phyloP scores from a whole-genome alignment of 78 protist genomes.

The Chrysochromulina parva region DNA sequence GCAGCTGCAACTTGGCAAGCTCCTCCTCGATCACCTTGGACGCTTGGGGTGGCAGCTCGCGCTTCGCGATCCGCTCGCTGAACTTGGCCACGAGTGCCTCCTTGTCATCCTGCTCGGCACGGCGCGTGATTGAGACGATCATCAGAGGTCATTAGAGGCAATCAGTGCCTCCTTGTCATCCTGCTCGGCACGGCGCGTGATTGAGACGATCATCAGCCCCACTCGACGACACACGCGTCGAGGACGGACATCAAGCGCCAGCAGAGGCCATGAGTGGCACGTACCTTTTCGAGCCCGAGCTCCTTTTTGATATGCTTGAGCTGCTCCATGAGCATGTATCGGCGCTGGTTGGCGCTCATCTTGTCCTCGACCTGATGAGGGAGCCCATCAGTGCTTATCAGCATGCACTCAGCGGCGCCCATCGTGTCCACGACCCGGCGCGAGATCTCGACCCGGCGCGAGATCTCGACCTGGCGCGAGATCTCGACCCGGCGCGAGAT shows the following conservation, averaged over 20 bases:
- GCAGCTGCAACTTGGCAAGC: conserved; percentile 40
- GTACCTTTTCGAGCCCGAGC: conserved; percentile 79
- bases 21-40: conserved; percentile 62
- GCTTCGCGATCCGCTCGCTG: not conserved
- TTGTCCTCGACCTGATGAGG: conserved; percentile 62
- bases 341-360: conserved; percentile 44
- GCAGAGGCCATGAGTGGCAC: too few relatives aligned
- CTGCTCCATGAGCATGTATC: conserved; percentile 65
- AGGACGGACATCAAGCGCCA: too few relatives aligned
- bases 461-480: too few relatives aligned
- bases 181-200: too few relatives aligned
- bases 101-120: conserved; percentile 85
- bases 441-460: too few relatives aligned
- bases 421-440: too few relatives aligned
- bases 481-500: too few relatives aligned
- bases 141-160: too few relatives aligned
- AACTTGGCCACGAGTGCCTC: conserved; percentile 31
- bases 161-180: conserved; percentile 74
- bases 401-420: not conserved
- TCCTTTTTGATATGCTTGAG: conserved; percentile 73
- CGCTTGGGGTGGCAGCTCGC: conserved; percentile 31
- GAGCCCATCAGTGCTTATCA: not conserved
- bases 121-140: too few relatives aligned
- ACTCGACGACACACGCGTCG: too few relatives aligned
- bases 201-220: too few relatives aligned